These are phyloP conservation scores for Colletotrichum caudatum DNA, from an alignment of 2,329 filamentous ascomycete species.

Conservation along the genomic window DNA sequence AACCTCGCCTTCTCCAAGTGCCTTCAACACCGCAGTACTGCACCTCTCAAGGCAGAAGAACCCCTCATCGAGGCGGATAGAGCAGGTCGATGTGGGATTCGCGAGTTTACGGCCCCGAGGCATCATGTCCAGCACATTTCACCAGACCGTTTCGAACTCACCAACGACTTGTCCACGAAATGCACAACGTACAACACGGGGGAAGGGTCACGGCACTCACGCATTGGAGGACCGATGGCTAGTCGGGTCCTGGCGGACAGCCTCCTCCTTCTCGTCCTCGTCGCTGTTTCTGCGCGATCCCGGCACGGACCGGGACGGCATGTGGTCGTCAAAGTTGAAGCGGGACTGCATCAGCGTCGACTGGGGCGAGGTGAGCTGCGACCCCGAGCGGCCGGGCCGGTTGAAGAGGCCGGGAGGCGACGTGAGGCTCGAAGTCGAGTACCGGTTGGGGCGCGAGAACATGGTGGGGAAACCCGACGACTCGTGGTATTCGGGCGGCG, in stretches of 20 bases:
- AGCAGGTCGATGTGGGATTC: not conserved
- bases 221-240: constrained; percentile 80
- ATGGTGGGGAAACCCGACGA: constrained; percentile 78
- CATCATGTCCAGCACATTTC: not conserved
- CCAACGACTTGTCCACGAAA: constrained; percentile 38
- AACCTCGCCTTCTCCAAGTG: not conserved
- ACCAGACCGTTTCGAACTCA: constrained; percentile 4
- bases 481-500: constrained; percentile 92
- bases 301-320: constrained; percentile 88
- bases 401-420: constrained; percentile 82
- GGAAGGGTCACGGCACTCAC: constrained; percentile 68
- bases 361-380: constrained; percentile 83
- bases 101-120: not conserved
- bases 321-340: constrained; percentile 71
- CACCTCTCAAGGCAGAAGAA: not conserved
- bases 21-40: not conserved
- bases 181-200: not conserved
- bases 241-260: constrained; percentile 75
- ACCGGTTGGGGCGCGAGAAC: constrained; percentile 86
- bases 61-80: not conserved
- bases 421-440: constrained; percentile 88
- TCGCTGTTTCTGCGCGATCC: constrained; percentile 91
- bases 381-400: constrained; percentile 80
- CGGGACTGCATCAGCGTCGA: constrained; percentile 70
- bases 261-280: constrained; percentile 86